These are phyloP conservation scores for Trametes pubescens DNA, from an alignment of 1,284 basidiomycete genomes.

Conservation along the genomic window DNA sequence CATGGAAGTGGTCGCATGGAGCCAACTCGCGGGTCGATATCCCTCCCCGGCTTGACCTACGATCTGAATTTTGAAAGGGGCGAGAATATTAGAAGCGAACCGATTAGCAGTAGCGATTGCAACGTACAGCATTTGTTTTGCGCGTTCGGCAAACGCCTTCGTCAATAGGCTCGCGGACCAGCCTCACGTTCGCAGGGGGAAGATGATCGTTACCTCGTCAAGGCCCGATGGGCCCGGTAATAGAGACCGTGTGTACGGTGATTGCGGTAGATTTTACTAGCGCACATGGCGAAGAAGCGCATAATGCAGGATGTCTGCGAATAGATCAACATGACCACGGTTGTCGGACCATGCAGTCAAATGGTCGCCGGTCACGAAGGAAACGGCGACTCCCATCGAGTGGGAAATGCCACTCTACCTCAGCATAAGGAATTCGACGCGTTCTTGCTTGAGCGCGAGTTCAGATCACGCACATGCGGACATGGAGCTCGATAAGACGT, in stretches of 20 bases:
- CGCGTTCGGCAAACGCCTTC: too few species aligned
- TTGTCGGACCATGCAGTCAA: not conserved
- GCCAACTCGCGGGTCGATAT: too few species aligned
- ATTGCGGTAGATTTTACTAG: constrained; percentile 1
- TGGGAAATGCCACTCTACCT: constrained; percentile 7
- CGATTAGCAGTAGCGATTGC: not conserved
- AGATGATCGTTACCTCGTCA: too few species aligned
- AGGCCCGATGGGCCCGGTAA: not conserved
- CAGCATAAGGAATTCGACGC: not conserved
- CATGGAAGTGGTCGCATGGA: too few species aligned
- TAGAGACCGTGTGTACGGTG: not conserved
- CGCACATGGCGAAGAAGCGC: not conserved
- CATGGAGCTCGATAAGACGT: not conserved
- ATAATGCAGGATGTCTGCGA: constrained; percentile 6
- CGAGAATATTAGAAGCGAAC: not conserved
- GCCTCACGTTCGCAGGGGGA: too few species aligned
- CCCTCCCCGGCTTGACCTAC: too few species aligned
- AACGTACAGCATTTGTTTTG: too few species aligned
- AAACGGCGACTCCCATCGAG: constrained; percentile 5
- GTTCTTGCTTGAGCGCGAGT: not conserved
- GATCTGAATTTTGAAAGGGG: too few species aligned
- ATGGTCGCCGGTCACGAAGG: not conserved
- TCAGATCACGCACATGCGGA: not conserved
- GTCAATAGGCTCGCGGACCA: too few species aligned
- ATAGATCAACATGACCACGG: constrained; percentile 2